phyloP scores from a whole-genome alignment of 306 rosid genomes.

The Gastrolobium villosum region DNA sequence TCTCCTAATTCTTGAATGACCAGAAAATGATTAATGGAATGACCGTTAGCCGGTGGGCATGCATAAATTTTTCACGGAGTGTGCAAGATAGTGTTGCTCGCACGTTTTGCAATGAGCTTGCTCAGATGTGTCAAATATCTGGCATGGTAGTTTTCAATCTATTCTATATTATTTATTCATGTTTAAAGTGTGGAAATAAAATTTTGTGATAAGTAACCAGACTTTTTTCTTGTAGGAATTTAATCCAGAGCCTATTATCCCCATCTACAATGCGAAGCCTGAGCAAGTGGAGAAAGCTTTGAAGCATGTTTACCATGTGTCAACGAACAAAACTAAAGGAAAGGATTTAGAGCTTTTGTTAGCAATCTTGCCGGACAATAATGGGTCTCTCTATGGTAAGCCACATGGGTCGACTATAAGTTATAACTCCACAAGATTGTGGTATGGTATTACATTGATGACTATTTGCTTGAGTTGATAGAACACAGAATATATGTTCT shows the following conservation, averaged over 20 bases:
- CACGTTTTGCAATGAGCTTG: constrained; percentile 87
- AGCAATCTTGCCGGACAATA: constrained; percentile 92
- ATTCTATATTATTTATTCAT: constrained; percentile 10
- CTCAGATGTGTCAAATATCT: constrained; percentile 96
- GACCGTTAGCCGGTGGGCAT: constrained; percentile 95
- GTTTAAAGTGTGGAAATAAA: background rate
- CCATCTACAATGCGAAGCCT: constrained; percentile 88
- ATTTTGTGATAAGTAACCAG: background rate
- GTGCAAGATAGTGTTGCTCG: constrained; percentile 92
- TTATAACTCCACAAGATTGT: background rate
- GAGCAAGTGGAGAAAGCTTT: constrained; percentile 91
- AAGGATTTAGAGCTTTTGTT: constrained; percentile 87
- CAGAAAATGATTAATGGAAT: constrained; percentile 98
- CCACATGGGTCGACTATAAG: background rate
- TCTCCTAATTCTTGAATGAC: constrained; percentile 39
- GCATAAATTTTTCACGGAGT: constrained; percentile 86
- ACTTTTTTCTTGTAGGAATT: constrained; percentile 66
- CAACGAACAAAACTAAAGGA: constrained; percentile 84
- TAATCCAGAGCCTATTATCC: constrained; percentile 82
- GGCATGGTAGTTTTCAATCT: constrained; percentile 74
- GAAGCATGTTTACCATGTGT: constrained; percentile 87
- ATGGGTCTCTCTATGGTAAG: constrained; percentile 90
- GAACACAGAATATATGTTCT: background rate
- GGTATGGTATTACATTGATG: background rate
- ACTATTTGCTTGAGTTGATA: constrained; percentile 25